A percentile compares a stretch with the other conserved stretches of the same genome.
Evolutionary conservation across 2,329 filamentous ascomycete genomes (phyloP).

Genomic region (Penicillium sp.): DNA sequence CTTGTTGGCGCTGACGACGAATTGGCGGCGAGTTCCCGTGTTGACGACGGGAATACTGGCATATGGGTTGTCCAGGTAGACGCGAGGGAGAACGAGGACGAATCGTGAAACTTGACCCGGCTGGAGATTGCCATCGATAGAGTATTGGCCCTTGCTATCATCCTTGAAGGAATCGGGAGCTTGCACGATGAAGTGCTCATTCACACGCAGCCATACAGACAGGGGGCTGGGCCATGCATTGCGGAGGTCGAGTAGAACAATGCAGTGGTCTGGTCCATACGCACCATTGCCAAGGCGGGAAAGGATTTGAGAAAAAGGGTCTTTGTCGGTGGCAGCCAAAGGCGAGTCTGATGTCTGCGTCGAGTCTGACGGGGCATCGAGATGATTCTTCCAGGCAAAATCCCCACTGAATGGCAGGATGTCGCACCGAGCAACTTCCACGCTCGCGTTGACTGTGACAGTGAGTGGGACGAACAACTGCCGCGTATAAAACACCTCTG

Average conservation of each 20-base stretch:
- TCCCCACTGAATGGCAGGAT: slow-evolving; percentile 70
- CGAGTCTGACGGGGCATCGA: slow-evolving; percentile 14
- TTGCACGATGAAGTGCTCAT: slow-evolving; percentile 27
- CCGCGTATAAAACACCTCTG: slow-evolving; percentile 77
- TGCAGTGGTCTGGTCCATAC: slow-evolving; percentile 66
- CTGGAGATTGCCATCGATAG: slow-evolving; percentile 52
- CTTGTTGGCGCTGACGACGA: slow-evolving; percentile 80
- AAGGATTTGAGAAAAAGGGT: slow-evolving; percentile 51
- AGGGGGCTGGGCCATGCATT: slow-evolving; percentile 89
- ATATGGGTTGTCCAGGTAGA: slow-evolving; percentile 76
- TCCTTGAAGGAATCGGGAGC: slow-evolving; percentile 15
- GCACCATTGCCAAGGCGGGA: slow-evolving; percentile 44
- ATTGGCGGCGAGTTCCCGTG: slow-evolving; percentile 82
- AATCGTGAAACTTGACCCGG: slow-evolving; percentile 69
- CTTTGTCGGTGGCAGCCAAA: slow-evolving; percentile 32
- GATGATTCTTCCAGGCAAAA: slow-evolving; percentile 63
- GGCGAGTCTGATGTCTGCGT: slow-evolving; percentile 11
- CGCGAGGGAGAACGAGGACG: slow-evolving; percentile 72
- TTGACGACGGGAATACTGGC: slow-evolving; percentile 78
- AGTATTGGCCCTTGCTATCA: slow-evolving; percentile 29
- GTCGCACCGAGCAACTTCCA: slow-evolving; percentile 80
- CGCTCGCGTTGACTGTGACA: slow-evolving; percentile 87
- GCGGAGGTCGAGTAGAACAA: slow-evolving; percentile 79
- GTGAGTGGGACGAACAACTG: slow-evolving; percentile 79
- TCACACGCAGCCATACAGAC: slow-evolving; percentile 61